These are phyloP conservation scores for Syzygium oleosum DNA, from an alignment of 345 rosid genomes.

Conservation along the genomic window DNA sequence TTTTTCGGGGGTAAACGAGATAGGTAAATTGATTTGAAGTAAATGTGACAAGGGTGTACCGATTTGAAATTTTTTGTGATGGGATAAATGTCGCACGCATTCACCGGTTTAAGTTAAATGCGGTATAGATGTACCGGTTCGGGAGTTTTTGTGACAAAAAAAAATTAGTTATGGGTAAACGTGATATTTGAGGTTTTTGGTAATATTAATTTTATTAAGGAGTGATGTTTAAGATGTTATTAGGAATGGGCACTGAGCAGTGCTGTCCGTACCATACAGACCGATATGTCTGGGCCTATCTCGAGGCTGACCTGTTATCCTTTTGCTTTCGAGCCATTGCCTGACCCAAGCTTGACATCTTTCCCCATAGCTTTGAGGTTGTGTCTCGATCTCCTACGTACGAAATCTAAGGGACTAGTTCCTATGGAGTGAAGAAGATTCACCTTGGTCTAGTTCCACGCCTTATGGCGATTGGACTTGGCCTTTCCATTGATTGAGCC, in stretches of 20 bases:
- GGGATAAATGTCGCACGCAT: accelerated
- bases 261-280: accelerated
- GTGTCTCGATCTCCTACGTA: not conserved
- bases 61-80: too few species aligned
- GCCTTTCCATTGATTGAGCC: not conserved
- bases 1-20: accelerated
- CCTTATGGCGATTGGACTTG: not conserved
- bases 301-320: not conserved
- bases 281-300: not conserved
- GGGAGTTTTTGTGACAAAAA: not conserved
- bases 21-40: accelerated
- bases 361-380: not conserved
- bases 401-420: not conserved
- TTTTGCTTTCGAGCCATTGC: not conserved
- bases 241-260: not conserved
- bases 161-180: not conserved
- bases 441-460: not conserved
- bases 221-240: not conserved
- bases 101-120: too few species aligned
- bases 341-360: not conserved
- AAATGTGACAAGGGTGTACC: accelerated
- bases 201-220: too few species aligned
- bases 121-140: too few species aligned
- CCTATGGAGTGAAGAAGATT: not conserved
- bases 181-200: not conserved